phyloP scores from a whole-genome alignment of 169 alveolate species.

The Cryptosporidium sp. region DNA sequence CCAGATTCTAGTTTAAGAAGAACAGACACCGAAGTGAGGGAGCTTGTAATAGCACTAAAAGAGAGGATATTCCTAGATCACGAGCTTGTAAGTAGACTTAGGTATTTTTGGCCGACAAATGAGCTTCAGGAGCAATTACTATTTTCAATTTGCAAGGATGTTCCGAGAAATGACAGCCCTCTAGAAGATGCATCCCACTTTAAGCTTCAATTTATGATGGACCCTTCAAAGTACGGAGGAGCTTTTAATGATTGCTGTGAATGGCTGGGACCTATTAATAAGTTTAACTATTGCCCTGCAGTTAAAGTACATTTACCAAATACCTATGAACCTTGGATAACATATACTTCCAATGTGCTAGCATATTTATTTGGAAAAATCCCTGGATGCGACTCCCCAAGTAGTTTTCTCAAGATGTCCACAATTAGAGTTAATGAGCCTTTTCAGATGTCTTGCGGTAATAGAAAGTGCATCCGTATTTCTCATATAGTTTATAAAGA shows the following conservation, averaged over 20 bases:
- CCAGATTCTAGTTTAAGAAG: slow-evolving; percentile 69
- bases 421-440: slow-evolving; percentile 49
- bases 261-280: slow-evolving; percentile 72
- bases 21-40: slow-evolving; percentile 66
- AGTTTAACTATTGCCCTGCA: slow-evolving; percentile 69
- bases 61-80: slow-evolving; percentile 69
- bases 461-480: slow-evolving; percentile 58
- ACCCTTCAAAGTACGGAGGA: slow-evolving; percentile 72
- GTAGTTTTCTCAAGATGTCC: slow-evolving; percentile 37
- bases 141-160: slow-evolving; percentile 56
- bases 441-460: slow-evolving; percentile 69
- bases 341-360: slow-evolving; percentile 52
- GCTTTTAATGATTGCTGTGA: slow-evolving; percentile 72
- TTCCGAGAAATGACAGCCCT: slow-evolving; percentile 72
- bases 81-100: slow-evolving; percentile 57
- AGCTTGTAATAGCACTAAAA: slow-evolving; percentile 27
- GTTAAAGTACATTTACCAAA: slow-evolving; percentile 55
- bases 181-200: slow-evolving; percentile 60
- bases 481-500: slow-evolving; percentile 67
- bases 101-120: slow-evolving; percentile 70
- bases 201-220: slow-evolving; percentile 70
- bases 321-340: slow-evolving; percentile 76
- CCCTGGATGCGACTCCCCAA: slow-evolving; percentile 51
- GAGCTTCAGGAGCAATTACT: slow-evolving; percentile 67
- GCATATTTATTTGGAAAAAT: slow-evolving; percentile 68